Evolutionary conservation across 176 grass and related monocot species (phyloP), one percentile per base, ranked within the genome.

Genomic region (Oryza punctata): DNA sequence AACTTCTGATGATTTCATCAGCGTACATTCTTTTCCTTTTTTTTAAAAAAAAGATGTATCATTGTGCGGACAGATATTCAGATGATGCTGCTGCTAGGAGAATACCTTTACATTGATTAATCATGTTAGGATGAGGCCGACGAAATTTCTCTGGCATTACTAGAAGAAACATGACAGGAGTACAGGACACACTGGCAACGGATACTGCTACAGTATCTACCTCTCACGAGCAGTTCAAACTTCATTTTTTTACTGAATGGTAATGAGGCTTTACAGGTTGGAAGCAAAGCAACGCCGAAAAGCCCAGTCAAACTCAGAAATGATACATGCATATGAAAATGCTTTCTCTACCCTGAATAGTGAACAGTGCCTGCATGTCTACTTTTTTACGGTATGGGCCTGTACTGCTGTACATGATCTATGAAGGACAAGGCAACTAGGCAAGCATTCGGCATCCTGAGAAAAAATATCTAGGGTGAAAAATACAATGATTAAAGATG

Each of bases 71-170:
- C 9, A 2, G 63, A 26, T 40, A 69, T 69, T 81, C 14, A 38
- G 7, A 70, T 64, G 28, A 3, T 59, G 16, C 2, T 2, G 38
- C 41, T n/a, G 49, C 3, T 46, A 67, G 54, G 29, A 21, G 29
- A 78, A 27, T 28, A 78, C 76, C 38, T 14, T 41, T 16, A 23
- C 70, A 49, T 73, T 65, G 59, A 64, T 78, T 78, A 40, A 64
- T 65, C 35, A 18, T 46, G 61, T 21, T 16, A 43, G 80, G 47
- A 67, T 15, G 21, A n/a, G 37, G 21, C 63, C 32, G 10, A 30
- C 60, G 35, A 75, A 44, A 54, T 45, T 68, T 52, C 47, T 9
- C 1, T 59, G 57, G 7, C 2, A 64, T 49, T 69, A 15, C 24
- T 46, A 2, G 35, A 8, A 2, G 47, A 8, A 63, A 57, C 50